Base-by-base conservation (phyloP, 192 early-diverging fungal genomes). In the Podila minutissima region DNA sequence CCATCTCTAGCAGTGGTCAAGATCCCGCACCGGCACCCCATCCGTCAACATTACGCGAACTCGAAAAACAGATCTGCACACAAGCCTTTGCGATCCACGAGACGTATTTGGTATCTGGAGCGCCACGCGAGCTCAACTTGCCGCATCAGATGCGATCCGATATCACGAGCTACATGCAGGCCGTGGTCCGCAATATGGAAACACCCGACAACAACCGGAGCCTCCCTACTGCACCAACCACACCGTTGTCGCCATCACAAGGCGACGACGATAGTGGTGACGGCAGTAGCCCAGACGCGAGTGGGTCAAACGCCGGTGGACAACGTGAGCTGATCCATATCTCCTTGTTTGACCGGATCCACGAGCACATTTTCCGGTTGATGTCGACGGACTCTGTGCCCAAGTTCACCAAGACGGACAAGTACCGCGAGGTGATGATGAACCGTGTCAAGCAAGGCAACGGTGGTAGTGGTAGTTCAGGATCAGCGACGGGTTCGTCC, bases 371-470 rank as follows among this genome's bases (percentile, higher is more conserved):
- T 59, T 94, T 91, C 82, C 69, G 86, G 33, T 74, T 94, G 12
- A 90, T 93, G 90, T 91, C 93, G 2, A 87, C 88, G 4, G 93
- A 94, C 66, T 93, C 92, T 28, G 88, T 93, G 28, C 92, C 93
- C 2, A 94, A 93, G 74, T 94, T 93, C 74, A 76, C 88, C 13
- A 88, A 84, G 59, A 93, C 93, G 17, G 86, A 88, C 64, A 75
- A 72, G 61, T 90, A 90, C 67, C 62, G 72, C 0, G 77, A 72
- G 26, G 77, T 81, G 26, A 67, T 81, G 53, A 81, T 81, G 77
- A 81, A 62, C 46, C 66, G 66, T 20, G 60, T 73, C 13, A 81
- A 81, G 62, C 71, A 70, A 55, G 66, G 69, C 59, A 62, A 64
- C 55, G 24, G 59, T 33, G 31, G 59, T 7, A 60, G 28, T 60